Percentiles rank a stretch among this genome's conserved stretches.
phyloP scores from a whole-genome alignment of 2,329 filamentous ascomycete genomes.

The Fusarium brevicatenulatum region DNA sequence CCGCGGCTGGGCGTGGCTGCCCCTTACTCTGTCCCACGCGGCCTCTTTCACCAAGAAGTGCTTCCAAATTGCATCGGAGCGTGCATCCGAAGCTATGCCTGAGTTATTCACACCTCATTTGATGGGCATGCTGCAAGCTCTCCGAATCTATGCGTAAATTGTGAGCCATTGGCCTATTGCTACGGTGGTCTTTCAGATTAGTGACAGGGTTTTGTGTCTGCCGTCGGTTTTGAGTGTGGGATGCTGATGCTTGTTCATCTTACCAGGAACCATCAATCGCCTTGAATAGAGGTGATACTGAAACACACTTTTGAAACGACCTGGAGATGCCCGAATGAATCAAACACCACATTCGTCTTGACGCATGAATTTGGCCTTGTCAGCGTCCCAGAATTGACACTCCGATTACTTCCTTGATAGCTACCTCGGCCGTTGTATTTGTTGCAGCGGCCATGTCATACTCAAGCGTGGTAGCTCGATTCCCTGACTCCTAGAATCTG shows the following conservation, averaged over 20 bases:
- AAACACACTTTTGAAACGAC: constrained; percentile 43
- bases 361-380: constrained; percentile 21
- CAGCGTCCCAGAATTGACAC: constrained; percentile 2
- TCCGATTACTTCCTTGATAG: not conserved
- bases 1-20: constrained; percentile 20
- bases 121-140: not conserved
- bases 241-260: constrained; percentile 36
- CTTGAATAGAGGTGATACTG: constrained; percentile 26
- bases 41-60: constrained; percentile 18
- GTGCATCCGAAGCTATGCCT: constrained; percentile 24
- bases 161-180: not conserved
- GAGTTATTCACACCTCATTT: constrained; percentile 16
- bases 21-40: constrained; percentile 37
- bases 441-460: constrained; percentile 6
- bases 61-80: constrained; percentile 27
- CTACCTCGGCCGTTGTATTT: not conserved
- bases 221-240: constrained; percentile 11
- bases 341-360: constrained; percentile 9
- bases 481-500: constrained; percentile 20
- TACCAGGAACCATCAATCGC: constrained; percentile 8
- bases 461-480: not conserved
- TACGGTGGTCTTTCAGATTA: constrained; percentile 3
- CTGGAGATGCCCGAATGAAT: constrained; percentile 24
- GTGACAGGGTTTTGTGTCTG: not conserved
- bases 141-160: not conserved